These are phyloP conservation scores for Phytophthora uliginosa DNA, from an alignment of 352 stramenopile genomes.

Conservation along the genomic window DNA sequence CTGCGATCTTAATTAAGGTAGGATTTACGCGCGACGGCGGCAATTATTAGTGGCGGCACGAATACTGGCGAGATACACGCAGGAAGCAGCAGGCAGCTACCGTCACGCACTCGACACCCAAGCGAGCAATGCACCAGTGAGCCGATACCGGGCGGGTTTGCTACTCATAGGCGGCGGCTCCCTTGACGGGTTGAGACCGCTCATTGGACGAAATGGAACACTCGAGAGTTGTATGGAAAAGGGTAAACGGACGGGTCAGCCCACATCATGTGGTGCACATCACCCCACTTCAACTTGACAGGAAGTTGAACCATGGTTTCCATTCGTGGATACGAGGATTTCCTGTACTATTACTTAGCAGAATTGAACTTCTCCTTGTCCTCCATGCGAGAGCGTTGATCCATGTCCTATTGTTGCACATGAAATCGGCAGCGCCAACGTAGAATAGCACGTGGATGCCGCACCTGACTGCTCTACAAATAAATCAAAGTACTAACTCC, in stretches of 20 bases:
- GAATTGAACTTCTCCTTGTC: too few relatives aligned
- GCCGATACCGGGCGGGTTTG: conserved; percentile 13
- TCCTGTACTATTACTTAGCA: too few relatives aligned
- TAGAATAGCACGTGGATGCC: not conserved
- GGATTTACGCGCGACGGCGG: not conserved
- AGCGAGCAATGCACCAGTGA: conserved; percentile 35
- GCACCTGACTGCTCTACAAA: too few relatives aligned
- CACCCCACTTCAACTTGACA: conserved; percentile 7
- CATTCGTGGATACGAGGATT: not conserved
- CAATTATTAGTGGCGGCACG: conserved; percentile 11
- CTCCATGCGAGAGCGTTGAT: not conserved
- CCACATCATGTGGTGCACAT: not conserved
- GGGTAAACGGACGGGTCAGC: conserved; percentile 20
- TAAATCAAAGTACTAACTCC: too few relatives aligned
- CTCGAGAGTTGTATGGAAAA: conserved; percentile 15
- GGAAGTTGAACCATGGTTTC: not conserved
- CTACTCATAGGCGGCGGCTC: conserved; percentile 34
- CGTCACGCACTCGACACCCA: conserved; percentile 36
- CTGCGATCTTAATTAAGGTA: not conserved
- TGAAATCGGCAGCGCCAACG: not conserved
- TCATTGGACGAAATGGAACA: conserved; percentile 28
- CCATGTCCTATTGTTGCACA: not conserved
- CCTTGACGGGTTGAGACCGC: conserved; percentile 9
- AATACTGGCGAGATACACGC: not conserved
- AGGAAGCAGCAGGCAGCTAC: not conserved